These are phyloP conservation scores for Fusarium odoratissimum DNA, from an alignment of 2,329 filamentous ascomycete genomes.

Conservation along the genomic window DNA sequence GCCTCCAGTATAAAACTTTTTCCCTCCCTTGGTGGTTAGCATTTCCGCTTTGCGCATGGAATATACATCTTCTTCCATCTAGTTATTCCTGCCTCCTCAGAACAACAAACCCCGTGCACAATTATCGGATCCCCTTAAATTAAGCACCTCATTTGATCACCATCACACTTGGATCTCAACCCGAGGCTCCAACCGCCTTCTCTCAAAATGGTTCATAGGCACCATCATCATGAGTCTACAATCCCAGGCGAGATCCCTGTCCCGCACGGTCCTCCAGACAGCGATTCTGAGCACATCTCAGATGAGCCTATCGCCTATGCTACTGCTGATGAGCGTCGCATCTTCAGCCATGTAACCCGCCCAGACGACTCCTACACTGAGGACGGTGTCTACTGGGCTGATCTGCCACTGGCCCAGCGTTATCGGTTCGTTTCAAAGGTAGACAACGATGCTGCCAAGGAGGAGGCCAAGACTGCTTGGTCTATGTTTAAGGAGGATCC, in stretches of 20 bases:
- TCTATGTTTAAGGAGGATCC: constrained; percentile 88
- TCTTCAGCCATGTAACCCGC: constrained; percentile 83
- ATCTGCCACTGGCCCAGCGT: constrained; percentile 77
- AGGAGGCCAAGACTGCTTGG: constrained; percentile 76
- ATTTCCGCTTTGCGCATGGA: constrained; percentile 6
- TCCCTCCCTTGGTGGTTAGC: constrained; percentile 14
- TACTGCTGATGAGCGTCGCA: constrained; percentile 64
- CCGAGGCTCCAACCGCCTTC: constrained; percentile 10
- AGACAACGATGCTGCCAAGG: constrained; percentile 75
- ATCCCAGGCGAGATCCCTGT: constrained; percentile 65
- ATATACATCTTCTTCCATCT: constrained; percentile 4
- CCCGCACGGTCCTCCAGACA: constrained; percentile 61
- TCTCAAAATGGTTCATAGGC: constrained; percentile 44
- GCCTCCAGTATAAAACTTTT: constrained; percentile 22
- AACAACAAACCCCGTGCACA: constrained; percentile 1
- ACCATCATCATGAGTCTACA: constrained; percentile 49
- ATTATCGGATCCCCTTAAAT: background rate
- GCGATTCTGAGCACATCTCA: constrained; percentile 54
- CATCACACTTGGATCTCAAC: background rate
- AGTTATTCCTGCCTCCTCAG: background rate
- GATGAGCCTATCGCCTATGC: constrained; percentile 58
- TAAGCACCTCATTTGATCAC: background rate
- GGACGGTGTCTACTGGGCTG: constrained; percentile 92
- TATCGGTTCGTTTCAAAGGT: constrained; percentile 80
- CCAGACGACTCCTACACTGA: constrained; percentile 89